Conservation (phyloP, 257 asterid genomes). For the Plantago elongata region DNA sequence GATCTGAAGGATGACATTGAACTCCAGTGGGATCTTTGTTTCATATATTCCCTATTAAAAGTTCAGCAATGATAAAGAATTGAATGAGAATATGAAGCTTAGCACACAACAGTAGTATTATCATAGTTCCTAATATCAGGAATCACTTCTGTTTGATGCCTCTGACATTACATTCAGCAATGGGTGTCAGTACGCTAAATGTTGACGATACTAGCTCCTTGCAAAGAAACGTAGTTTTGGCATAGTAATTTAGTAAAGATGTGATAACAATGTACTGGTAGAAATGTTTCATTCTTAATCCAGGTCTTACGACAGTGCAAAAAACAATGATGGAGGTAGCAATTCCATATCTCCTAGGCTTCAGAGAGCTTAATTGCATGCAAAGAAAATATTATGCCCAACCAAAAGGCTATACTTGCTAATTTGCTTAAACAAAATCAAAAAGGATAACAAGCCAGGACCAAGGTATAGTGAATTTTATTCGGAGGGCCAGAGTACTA, state of each 20-base stretch:
- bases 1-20: conserved; percentile 75
- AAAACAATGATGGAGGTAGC: too few relatives aligned
- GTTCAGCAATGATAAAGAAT: conserved; percentile 10
- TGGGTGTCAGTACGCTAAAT: conserved; percentile 2
- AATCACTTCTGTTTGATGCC: not conserved
- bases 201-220: conserved; percentile 3
- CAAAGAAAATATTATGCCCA: too few relatives aligned
- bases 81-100: not conserved
- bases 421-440: too few relatives aligned
- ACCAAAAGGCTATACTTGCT: too few relatives aligned
- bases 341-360: too few relatives aligned
- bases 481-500: too few relatives aligned
- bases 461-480: too few relatives aligned
- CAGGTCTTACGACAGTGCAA: too few relatives aligned
- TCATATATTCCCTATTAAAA: conserved; percentile 85
- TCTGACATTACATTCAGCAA: not conserved
- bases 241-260: not conserved
- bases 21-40: conserved; percentile 74
- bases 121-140: not conserved
- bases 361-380: too few relatives aligned
- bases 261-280: conserved; percentile 5
- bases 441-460: too few relatives aligned
- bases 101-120: conserved; percentile 12
- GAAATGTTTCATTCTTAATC: conserved; percentile 1
- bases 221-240: not conserved